A percentile compares a stretch with the other conserved stretches of the same genome.
Evolutionary conservation across 2,329 filamentous ascomycete genomes (phyloP).

Genomic region (Diplodia mutila): DNA sequence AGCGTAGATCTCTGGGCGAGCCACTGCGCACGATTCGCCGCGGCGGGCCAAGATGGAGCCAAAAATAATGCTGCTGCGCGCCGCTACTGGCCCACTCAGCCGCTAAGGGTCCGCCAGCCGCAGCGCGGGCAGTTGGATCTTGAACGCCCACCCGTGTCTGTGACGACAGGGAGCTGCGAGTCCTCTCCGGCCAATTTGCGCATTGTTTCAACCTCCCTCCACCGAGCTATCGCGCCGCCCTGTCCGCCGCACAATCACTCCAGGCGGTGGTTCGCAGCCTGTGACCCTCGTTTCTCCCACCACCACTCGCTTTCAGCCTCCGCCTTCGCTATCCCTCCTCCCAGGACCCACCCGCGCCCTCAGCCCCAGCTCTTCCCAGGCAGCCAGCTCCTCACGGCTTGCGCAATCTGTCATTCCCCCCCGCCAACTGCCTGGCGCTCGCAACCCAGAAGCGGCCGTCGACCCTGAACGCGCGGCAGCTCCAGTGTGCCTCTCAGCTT

Average conservation of each 20-base stretch:
- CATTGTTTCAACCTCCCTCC: conserved; percentile 17
- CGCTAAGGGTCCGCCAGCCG: conserved; percentile 11
- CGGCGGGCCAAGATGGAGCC: neutral
- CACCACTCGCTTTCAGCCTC: conserved; percentile 5
- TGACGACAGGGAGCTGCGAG: conserved; percentile 20
- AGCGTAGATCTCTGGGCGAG: conserved; percentile 15
- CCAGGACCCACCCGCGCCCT: conserved; percentile 17
- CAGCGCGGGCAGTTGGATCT: conserved; percentile 12
- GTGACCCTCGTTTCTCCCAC: conserved; percentile 22
- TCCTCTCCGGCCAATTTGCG: conserved; percentile 18
- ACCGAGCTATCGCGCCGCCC: conserved; percentile 10
- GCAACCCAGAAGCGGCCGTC: neutral
- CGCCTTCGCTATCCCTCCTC: conserved; percentile 5
- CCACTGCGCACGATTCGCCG: neutral
- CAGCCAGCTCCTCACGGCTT: conserved; percentile 10
- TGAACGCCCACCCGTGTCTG: conserved; percentile 17
- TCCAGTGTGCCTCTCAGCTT: neutral
- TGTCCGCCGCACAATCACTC: neutral
- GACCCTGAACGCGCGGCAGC: conserved; percentile 18
- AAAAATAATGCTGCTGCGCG: conserved; percentile 8
- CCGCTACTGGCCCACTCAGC: neutral
- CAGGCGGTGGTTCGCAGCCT: neutral
- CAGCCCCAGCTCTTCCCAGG: conserved; percentile 6
- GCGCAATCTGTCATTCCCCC: conserved; percentile 23
- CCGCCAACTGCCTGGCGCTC: neutral